A percentile compares a stretch with the other conserved stretches of the same genome.
phyloP scores from a whole-genome alignment of 495 filamentous ascomycete genomes.

The Acidomyces sp. region DNA sequence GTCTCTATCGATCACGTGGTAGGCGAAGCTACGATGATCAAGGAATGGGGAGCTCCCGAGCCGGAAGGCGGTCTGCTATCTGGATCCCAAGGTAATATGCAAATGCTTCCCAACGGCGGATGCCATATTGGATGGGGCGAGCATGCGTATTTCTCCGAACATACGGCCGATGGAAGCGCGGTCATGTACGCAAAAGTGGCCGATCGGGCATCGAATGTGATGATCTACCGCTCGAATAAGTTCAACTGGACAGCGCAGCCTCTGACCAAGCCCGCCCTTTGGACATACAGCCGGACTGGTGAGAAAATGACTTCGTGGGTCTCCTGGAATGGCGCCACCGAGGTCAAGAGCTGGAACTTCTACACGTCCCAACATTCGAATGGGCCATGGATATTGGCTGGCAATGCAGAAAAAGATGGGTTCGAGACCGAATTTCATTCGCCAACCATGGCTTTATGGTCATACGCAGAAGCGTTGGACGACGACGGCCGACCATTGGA shows the following conservation, averaged over 20 bases:
- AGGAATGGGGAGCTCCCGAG: constrained; percentile 33
- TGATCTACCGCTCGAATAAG: constrained; percentile 23
- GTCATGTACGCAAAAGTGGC: constrained; percentile 22
- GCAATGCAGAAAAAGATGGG: constrained; percentile 10
- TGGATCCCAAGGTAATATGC: constrained; percentile 49
- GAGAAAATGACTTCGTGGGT: constrained; percentile 16
- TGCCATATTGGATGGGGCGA: constrained; percentile 50
- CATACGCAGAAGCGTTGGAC: constrained; percentile 23
- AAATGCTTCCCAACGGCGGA: constrained; percentile 42
- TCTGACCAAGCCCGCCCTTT: constrained; percentile 16
- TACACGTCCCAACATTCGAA: constrained; percentile 9
- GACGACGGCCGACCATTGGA: constrained; percentile 11
- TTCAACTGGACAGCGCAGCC: constrained; percentile 22
- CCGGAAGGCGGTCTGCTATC: constrained; percentile 35
- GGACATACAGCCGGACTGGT: constrained; percentile 14
- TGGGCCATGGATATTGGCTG: constrained; percentile 11
- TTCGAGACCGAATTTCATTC: constrained; percentile 24
- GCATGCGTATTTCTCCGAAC: constrained; percentile 45
- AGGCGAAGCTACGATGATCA: constrained; percentile 37
- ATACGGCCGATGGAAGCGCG: constrained; percentile 38
- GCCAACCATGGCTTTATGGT: constrained; percentile 8
- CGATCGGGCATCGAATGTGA: constrained; percentile 11
- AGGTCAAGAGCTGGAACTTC: constrained; percentile 21
- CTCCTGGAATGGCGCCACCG: constrained; percentile 20
- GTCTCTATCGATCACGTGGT: constrained; percentile 41